Evolutionary conservation across 768 basidiomycete genomes (phyloP), one percentile per base, ranked within the genome.

Genomic region (Rossbeevera mucosa): DNA sequence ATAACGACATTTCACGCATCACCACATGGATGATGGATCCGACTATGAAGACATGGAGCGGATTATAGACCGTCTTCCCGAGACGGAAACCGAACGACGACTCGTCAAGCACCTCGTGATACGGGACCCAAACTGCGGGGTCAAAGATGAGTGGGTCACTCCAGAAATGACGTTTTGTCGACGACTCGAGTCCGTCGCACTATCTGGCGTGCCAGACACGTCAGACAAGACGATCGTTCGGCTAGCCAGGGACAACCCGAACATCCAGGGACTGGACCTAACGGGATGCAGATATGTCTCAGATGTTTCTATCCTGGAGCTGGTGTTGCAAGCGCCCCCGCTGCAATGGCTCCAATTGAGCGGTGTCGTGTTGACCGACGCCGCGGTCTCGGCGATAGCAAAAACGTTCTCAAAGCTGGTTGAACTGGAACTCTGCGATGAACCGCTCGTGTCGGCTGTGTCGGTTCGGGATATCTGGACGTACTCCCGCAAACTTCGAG

Each of bases 401-500:
- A 84, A 81, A 50, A 76, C 81, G 9, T 91, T 90, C 64, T 82
- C 88, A 4, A 78, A 80, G 53, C 80, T 96, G 22, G 73, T 87
- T 49, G 93, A 94, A 67, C 74, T 95, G 55, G 93, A 96, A 64
- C 71, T 94, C 31, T 82, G 72, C 61, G 79, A 79, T 61, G 82
- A 91, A 54, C 79, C 80, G 9, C 74, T 82, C 36, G 61, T 96
- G 50, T 88, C 87, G 7, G 78, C 80, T 6, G 65, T 78, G 43
- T 83, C 89, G 0, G 76, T 91, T 29, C 81, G 86, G 31, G 89
- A 91, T 62, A 76, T 96, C n/a, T 87, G 93, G 78, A 76, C 78
- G 26, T 90, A 83, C 68, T 86, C 86, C 42, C 81, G 88, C 56
- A 88, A 83, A 63, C 74, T 97, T 48, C 78, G 89, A 7, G 81